Evolutionary conservation across 169 alveolate genomes (phyloP).

Genomic region (Theileria sp.): DNA sequence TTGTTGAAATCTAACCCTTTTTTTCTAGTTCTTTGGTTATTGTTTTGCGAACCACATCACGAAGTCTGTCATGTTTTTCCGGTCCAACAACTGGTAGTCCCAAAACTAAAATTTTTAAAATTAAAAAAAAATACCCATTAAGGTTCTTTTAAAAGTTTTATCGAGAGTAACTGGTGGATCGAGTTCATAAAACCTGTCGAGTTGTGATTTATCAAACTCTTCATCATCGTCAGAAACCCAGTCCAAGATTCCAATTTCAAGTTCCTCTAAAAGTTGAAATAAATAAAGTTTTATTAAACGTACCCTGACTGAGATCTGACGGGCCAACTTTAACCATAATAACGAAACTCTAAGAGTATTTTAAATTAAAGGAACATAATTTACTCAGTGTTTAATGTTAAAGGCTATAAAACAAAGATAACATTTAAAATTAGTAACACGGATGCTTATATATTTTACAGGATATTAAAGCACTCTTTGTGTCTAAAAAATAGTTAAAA

Average conservation of each 20-base stretch:
- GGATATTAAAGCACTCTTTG: neutral
- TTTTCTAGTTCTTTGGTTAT: slow-evolving; percentile 68
- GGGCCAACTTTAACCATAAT: slow-evolving; percentile 50
- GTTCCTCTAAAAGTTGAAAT: slow-evolving; percentile 21
- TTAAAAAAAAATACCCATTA: slow-evolving; percentile 28
- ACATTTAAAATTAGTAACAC: neutral
- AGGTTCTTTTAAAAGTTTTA: slow-evolving; percentile 56
- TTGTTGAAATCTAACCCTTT: slow-evolving; percentile 39
- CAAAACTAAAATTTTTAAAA: slow-evolving; percentile 24
- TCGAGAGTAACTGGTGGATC: slow-evolving; percentile 71
- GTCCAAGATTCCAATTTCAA: slow-evolving; percentile 66
- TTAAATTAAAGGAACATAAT: neutral
- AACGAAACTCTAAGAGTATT: neutral
- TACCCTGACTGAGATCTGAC: slow-evolving; percentile 59
- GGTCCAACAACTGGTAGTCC: slow-evolving; percentile 72
- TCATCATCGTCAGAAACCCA: slow-evolving; percentile 76
- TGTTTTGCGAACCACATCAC: slow-evolving; percentile 38
- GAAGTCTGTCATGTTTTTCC: slow-evolving; percentile 70
- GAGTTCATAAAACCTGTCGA: slow-evolving; percentile 51
- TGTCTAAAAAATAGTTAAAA: neutral
- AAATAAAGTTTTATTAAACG: neutral
- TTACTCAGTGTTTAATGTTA: neutral
- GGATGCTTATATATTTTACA: neutral
- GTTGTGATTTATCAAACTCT: slow-evolving; percentile 63
- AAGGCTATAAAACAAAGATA: neutral